These are phyloP conservation scores for Mortierella sp. DNA, from an alignment of 371 early-diverging fungal species.

Conservation along the genomic window DNA sequence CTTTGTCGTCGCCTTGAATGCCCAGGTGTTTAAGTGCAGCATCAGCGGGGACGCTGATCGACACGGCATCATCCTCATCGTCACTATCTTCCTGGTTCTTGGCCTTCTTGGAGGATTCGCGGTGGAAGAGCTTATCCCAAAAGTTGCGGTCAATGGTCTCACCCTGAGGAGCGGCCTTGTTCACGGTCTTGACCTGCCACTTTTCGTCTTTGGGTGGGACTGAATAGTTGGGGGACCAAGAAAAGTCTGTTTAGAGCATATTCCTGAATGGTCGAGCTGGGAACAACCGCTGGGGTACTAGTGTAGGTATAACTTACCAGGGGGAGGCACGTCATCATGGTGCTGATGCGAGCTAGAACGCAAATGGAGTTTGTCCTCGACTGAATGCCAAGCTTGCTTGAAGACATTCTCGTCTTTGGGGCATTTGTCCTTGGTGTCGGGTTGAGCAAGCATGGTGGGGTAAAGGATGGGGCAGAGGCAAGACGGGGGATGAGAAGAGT, in stretches of 20 bases:
- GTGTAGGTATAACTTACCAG: slow-evolving; percentile 27
- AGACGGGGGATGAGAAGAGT: background rate
- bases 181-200: slow-evolving; percentile 42
- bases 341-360: slow-evolving; percentile 19
- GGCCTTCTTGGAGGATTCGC: background rate
- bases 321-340: slow-evolving; percentile 29
- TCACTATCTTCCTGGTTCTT: background rate
- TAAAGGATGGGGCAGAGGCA: no score
- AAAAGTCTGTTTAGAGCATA: no score
- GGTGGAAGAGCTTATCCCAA: slow-evolving; percentile 36
- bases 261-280: no score
- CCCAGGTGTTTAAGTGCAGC: slow-evolving; percentile 38
- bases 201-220: slow-evolving; percentile 27
- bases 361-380: slow-evolving; percentile 39
- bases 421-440: slow-evolving; percentile 6
- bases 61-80: slow-evolving; percentile 1
- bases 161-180: slow-evolving; percentile 32
- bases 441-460: slow-evolving; percentile 23
- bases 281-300: slow-evolving; percentile 1
- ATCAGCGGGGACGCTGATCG: slow-evolving; percentile 34
- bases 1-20: slow-evolving; percentile 26
- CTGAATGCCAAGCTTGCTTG: slow-evolving; percentile 40
- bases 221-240: background rate
- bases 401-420: slow-evolving; percentile 33
- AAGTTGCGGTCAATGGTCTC: slow-evolving; percentile 25